These are phyloP conservation scores for Somion occarium DNA, from an alignment of 1,284 basidiomycete species.

Conservation along the genomic window DNA sequence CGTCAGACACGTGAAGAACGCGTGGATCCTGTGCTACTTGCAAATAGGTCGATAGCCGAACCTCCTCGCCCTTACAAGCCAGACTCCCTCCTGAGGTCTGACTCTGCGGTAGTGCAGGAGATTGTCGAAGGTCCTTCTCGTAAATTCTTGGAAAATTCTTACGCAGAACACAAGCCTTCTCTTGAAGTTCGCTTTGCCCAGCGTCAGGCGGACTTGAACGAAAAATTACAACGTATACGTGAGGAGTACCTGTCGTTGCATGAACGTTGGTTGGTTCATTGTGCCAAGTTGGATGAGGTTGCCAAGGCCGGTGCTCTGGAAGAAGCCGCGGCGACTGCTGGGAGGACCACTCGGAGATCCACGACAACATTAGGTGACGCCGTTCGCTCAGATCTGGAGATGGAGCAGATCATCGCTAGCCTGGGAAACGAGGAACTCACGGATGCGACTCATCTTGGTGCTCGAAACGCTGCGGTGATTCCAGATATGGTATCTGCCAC, in stretches of 20 bases:
- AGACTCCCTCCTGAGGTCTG: slow-evolving; percentile 9
- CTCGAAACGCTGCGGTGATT: slow-evolving; percentile 83
- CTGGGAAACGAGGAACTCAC: slow-evolving; percentile 90
- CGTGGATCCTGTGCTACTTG: slow-evolving; percentile 54
- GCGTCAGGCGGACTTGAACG: slow-evolving; percentile 44
- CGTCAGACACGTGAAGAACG: slow-evolving; percentile 56
- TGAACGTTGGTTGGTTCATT: slow-evolving; percentile 68
- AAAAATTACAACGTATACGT: slow-evolving; percentile 54
- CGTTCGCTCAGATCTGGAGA: slow-evolving; percentile 92
- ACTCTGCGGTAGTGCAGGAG: slow-evolving; percentile 43
- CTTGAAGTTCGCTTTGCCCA: slow-evolving; percentile 50
- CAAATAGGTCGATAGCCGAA: slow-evolving; percentile 47
- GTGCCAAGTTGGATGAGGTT: slow-evolving; percentile 54
- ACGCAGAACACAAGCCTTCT: slow-evolving; percentile 38
- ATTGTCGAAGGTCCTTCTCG: slow-evolving; percentile 34
- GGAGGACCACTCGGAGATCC: slow-evolving; percentile 71
- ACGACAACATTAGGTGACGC: slow-evolving; percentile 78
- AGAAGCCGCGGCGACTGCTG: slow-evolving; percentile 46
- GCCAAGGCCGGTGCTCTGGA: slow-evolving; percentile 34
- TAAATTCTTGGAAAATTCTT: slow-evolving; percentile 31
- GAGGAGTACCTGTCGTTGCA: slow-evolving; percentile 69
- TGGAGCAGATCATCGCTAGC: slow-evolving; percentile 94
- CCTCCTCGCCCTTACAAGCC: slow-evolving; percentile 22
- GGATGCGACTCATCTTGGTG: slow-evolving; percentile 85
- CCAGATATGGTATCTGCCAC: slow-evolving; percentile 88